phyloP scores from a whole-genome alignment of 2,329 filamentous ascomycete genomes.

The Macrophomina phaseolina region DNA sequence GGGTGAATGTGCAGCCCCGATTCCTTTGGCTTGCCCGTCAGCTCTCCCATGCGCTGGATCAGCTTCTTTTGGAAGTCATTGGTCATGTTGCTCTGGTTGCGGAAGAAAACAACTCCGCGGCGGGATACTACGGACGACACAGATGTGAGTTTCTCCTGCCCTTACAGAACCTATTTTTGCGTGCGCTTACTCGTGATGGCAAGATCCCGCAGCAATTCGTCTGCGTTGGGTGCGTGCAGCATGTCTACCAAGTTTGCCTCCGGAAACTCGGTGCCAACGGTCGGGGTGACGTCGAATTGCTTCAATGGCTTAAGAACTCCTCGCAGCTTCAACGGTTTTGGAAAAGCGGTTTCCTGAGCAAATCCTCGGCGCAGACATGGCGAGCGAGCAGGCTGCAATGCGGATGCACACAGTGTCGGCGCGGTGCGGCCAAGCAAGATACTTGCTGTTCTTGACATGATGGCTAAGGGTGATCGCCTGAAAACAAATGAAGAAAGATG shows the following conservation, averaged over 20 bases:
- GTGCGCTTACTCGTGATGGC: constrained; percentile 49
- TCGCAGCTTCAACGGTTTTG: constrained; percentile 54
- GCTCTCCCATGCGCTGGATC: constrained; percentile 61
- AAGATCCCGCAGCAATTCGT: constrained; percentile 68
- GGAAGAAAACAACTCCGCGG: constrained; percentile 61
- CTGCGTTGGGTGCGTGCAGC: constrained; percentile 65
- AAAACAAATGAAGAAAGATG: background rate
- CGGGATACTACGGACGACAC: constrained; percentile 52
- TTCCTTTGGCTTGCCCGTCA: constrained; percentile 61
- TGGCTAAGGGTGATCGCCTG: background rate
- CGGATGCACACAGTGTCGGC: background rate
- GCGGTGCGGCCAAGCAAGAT: background rate
- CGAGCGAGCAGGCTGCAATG: background rate
- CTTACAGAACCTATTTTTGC: too few relatives aligned
- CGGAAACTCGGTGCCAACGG: constrained; percentile 66
- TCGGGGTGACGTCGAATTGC: constrained; percentile 64
- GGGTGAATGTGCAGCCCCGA: constrained; percentile 67
- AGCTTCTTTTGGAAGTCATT: constrained; percentile 60
- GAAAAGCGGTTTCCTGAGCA: constrained; percentile 23
- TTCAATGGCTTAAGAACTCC: constrained; percentile 60
- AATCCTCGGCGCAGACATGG: background rate
- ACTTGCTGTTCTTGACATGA: background rate
- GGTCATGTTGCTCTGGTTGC: constrained; percentile 55
- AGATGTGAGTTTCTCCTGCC: background rate
- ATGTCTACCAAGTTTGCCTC: constrained; percentile 66